These are phyloP conservation scores for Ogataea nonfermentans DNA, from an alignment of 805 yeast species.

Conservation along the genomic window DNA sequence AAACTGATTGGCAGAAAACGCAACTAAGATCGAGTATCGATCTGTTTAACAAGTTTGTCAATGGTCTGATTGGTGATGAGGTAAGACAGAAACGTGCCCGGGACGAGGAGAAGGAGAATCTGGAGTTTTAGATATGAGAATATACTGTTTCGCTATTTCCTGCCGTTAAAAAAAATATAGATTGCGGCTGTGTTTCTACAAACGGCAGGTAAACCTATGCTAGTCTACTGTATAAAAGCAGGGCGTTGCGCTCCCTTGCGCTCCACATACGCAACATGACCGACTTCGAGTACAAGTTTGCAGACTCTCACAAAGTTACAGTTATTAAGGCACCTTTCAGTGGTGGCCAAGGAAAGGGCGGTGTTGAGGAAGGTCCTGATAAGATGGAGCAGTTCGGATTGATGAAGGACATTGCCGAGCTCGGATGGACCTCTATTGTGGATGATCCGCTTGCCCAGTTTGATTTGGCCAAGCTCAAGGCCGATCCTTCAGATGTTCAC, in stretches of 20 bases:
- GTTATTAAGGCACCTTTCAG: slow-evolving; percentile 88
- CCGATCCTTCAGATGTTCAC: slow-evolving; percentile 47
- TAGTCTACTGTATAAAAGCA: background rate
- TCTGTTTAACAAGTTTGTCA: slow-evolving; percentile 62
- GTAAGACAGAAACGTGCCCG: slow-evolving; percentile 37
- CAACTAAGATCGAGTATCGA: slow-evolving; percentile 69
- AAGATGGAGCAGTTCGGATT: slow-evolving; percentile 73
- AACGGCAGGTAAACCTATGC: slow-evolving; percentile 8
- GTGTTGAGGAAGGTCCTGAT: slow-evolving; percentile 94
- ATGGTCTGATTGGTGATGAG: slow-evolving; percentile 55
- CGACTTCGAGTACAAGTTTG: slow-evolving; percentile 47
- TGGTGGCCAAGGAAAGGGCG: slow-evolving; percentile 93
- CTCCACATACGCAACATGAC: slow-evolving; percentile 8
- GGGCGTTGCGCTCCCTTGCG: background rate
- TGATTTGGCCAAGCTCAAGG: slow-evolving; percentile 43
- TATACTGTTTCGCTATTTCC: slow-evolving; percentile 5
- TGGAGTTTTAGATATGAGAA: slow-evolving; percentile 19
- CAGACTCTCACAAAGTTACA: slow-evolving; percentile 55
- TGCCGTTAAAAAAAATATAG: slow-evolving; percentile 8
- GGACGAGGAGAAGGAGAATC: slow-evolving; percentile 26
- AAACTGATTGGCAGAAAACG: slow-evolving; percentile 59
- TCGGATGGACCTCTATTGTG: slow-evolving; percentile 70
- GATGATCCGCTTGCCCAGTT: slow-evolving; percentile 53
- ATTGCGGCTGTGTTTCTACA: slow-evolving; percentile 8
- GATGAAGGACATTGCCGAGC: slow-evolving; percentile 52